Evolutionary conservation across 768 basidiomycete species (phyloP).

Genomic region (Mrakia blollopis): DNA sequence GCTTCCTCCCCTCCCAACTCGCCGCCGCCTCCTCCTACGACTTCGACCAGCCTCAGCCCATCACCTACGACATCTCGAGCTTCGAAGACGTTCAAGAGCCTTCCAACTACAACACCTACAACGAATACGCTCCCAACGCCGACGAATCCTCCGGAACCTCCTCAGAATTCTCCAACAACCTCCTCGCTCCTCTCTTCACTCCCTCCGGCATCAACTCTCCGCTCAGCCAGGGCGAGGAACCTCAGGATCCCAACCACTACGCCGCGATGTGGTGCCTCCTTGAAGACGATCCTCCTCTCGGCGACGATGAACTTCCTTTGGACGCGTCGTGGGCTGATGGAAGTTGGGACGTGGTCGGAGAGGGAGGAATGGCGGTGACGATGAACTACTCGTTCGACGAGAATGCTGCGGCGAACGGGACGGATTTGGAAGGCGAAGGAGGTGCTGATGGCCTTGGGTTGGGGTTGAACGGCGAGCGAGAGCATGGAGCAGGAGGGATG

Average conservation of each 20-base stretch:
- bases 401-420: no score
- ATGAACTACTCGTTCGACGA: background rate
- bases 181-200: background rate
- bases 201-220: constrained; percentile 6
- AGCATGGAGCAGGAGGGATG: background rate
- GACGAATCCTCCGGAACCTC: background rate
- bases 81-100: background rate
- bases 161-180: background rate
- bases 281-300: constrained; percentile 10
- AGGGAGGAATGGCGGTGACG: background rate
- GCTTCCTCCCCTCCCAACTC: constrained; percentile 13
- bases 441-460: background rate
- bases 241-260: constrained; percentile 14
- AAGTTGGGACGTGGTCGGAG: background rate
- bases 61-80: background rate
- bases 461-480: background rate
- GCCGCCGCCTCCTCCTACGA: constrained; percentile 8
- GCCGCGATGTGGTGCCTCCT: constrained; percentile 29
- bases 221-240: background rate
- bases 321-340: background rate
- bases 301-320: background rate
- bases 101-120: background rate
- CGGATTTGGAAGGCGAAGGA: background rate
- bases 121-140: background rate
- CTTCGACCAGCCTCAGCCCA: background rate